phyloP scores from a whole-genome alignment of 2,329 filamentous ascomycete species.

The Ceratocystis huliohia region DNA sequence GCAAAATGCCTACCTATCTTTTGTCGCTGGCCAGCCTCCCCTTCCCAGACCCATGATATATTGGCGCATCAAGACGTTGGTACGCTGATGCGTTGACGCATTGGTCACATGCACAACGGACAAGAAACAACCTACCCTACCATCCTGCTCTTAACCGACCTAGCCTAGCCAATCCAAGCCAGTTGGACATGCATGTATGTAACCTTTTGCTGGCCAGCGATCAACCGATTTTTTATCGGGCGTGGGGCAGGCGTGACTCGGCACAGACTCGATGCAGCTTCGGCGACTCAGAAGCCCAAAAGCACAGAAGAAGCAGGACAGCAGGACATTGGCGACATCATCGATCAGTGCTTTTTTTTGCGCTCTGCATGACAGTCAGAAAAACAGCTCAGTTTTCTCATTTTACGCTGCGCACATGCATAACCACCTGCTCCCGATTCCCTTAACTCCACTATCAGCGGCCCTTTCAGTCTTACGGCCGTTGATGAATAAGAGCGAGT shows the following conservation, averaged over 20 bases:
- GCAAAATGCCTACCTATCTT: too few species aligned
- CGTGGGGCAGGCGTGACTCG: constrained; percentile 1
- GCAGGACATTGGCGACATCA: background rate
- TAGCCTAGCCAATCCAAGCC: background rate
- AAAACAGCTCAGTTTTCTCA: background rate
- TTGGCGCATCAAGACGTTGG: too few species aligned
- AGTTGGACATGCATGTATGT: background rate
- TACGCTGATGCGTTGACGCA: too few species aligned
- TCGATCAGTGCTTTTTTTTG: background rate
- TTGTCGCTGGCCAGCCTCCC: too few species aligned
- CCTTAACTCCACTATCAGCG: background rate
- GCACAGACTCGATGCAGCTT: background rate
- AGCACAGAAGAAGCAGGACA: background rate
- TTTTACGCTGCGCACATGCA: background rate
- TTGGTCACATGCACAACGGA: too few species aligned
- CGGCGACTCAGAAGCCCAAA: background rate
- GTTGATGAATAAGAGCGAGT: background rate
- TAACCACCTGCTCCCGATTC: background rate
- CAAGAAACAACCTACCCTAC: too few species aligned
- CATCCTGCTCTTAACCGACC: background rate
- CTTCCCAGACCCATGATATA: too few species aligned
- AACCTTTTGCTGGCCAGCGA: background rate
- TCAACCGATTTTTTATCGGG: background rate
- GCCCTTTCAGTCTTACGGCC: background rate
- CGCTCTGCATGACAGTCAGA: background rate